These are phyloP conservation scores for Trypanosoma congolense DNA, from an alignment of 208 protist genomes.

Conservation along the genomic window DNA sequence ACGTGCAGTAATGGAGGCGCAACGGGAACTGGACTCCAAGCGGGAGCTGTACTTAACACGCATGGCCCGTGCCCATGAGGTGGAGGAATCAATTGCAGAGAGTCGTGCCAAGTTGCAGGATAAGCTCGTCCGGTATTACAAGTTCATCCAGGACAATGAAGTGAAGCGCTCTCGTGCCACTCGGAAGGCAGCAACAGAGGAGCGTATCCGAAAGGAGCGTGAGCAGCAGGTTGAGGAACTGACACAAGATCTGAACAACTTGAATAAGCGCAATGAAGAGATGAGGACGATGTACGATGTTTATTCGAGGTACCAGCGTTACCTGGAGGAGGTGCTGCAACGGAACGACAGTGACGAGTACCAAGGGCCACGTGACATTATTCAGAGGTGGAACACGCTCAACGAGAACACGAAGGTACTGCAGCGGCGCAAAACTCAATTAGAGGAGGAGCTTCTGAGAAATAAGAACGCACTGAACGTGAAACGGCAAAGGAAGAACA, in stretches of 20 bases:
- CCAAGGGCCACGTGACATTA: conserved; percentile 87
- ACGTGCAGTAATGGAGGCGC: conserved; percentile 74
- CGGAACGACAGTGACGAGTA: conserved; percentile 90
- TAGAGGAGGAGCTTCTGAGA: conserved; percentile 87
- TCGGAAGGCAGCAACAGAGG: conserved; percentile 83
- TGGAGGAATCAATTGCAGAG: conserved; percentile 69
- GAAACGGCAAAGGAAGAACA: conserved; percentile 75
- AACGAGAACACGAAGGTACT: conserved; percentile 89
- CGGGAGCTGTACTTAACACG: conserved; percentile 74
- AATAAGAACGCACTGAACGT: conserved; percentile 82
- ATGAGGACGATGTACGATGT: conserved; percentile 52
- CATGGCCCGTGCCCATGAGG: conserved; percentile 79
- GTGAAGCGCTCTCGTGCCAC: conserved; percentile 84
- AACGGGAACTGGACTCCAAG: conserved; percentile 86
- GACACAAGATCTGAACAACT: conserved; percentile 31
- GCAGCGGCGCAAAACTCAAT: conserved; percentile 84
- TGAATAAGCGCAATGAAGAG: conserved; percentile 59
- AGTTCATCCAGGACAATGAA: conserved; percentile 92
- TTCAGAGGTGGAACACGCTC: conserved; percentile 87
- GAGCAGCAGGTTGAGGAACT: conserved; percentile 81
- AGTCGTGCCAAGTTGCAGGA: conserved; percentile 84
- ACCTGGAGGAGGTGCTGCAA: conserved; percentile 85
- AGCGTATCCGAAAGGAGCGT: conserved; percentile 79
- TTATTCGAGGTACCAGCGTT: conserved; percentile 82
- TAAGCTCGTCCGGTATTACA: conserved; percentile 91